phyloP scores from a whole-genome alignment of 2,329 filamentous ascomycete species.

The Exophiala dermatitidis region DNA sequence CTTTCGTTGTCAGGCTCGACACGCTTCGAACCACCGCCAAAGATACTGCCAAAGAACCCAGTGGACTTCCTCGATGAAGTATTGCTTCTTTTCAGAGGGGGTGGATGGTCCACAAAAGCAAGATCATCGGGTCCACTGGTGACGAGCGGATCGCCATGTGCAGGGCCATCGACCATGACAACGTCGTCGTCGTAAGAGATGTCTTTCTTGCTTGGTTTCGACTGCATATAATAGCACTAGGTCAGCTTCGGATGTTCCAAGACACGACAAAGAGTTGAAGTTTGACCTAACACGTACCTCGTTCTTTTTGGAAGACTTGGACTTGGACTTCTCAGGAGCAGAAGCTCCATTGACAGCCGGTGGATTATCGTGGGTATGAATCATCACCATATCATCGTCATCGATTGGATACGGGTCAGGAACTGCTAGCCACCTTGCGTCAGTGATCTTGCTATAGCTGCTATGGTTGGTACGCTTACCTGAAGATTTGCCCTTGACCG shows the following conservation, averaged over 20 bases:
- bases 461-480: slow-evolving; percentile 4
- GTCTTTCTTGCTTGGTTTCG: slow-evolving; percentile 26
- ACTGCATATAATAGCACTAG: slow-evolving; percentile 27
- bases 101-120: slow-evolving; percentile 45
- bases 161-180: slow-evolving; percentile 48
- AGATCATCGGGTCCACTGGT: slow-evolving; percentile 45
- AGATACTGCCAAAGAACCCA: slow-evolving; percentile 54
- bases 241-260: slow-evolving; percentile 18
- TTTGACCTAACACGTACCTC: slow-evolving; percentile 29
- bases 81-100: slow-evolving; percentile 53
- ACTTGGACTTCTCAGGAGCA: slow-evolving; percentile 31
- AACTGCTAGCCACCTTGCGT: slow-evolving; percentile 21
- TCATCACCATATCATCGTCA: slow-evolving; percentile 57
- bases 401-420: slow-evolving; percentile 57
- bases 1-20: slow-evolving; percentile 20
- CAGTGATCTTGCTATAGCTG: neutral
- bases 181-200: slow-evolving; percentile 42
- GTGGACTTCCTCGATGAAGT: slow-evolving; percentile 53
- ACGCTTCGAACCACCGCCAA: slow-evolving; percentile 54
- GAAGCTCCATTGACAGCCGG: slow-evolving; percentile 29
- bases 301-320: slow-evolving; percentile 33
- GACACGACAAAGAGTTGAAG: too few species aligned
- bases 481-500: slow-evolving; percentile 44
- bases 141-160: slow-evolving; percentile 40
- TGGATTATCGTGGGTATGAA: slow-evolving; percentile 43